A percentile compares a stretch with the other conserved stretches of the same genome.
Conservation (phyloP, 257 asterid species). For the Solanum chmielewskii region DNA sequence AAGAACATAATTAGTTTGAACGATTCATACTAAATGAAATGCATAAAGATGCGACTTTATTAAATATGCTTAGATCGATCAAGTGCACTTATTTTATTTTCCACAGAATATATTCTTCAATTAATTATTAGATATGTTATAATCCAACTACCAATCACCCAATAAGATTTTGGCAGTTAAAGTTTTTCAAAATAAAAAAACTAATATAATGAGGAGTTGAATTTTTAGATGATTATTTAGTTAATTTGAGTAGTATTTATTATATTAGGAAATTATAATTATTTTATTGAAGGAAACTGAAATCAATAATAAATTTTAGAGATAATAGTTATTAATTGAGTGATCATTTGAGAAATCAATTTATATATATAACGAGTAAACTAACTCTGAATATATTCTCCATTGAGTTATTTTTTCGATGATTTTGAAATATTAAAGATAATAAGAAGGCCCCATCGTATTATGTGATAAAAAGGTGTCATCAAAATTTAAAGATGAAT, state of each 20-base stretch:
- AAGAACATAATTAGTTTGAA: neutral
- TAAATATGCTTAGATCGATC: neutral
- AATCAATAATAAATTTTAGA: neutral
- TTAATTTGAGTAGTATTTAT: neutral
- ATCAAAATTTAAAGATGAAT: neutral
- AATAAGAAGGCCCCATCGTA: neutral
- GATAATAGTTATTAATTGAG: neutral
- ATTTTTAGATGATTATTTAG: neutral
- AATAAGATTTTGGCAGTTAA: neutral
- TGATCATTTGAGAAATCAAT: neutral
- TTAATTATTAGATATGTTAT: neutral
- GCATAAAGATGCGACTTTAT: neutral
- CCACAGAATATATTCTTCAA: neutral
- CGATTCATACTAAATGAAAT: neutral
- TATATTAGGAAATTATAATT: neutral
- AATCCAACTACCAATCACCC: neutral
- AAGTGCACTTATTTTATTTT: neutral
- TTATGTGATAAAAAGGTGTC: neutral
- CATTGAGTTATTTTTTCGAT: neutral
- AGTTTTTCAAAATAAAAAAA: neutral
- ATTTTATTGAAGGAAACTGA: neutral
- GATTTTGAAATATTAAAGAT: neutral
- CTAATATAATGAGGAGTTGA: neutral
- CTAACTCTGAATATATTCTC: neutral
- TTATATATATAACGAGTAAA: neutral